Base-by-base conservation (phyloP, 2,329 filamentous ascomycete genomes). In the Colletotrichum sp. region DNA sequence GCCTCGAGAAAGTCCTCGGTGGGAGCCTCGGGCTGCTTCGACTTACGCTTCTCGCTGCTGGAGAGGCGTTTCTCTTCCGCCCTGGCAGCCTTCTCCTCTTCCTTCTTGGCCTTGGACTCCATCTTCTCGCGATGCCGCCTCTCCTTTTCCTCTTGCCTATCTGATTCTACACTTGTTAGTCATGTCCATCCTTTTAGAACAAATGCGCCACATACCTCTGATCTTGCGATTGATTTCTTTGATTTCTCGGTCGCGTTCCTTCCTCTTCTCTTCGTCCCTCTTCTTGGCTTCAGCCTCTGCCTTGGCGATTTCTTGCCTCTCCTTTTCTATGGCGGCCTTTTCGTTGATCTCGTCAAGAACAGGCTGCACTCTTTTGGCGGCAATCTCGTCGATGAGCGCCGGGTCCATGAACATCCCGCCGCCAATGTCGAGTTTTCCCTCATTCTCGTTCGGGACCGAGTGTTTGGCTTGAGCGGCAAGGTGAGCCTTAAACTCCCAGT, bases 271-370 rank as follows among this genome's bases (percentile, higher is more conserved):
- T 63, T 90, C 88, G 64, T 91, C 87, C 67, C 92, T 88, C 79
- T 92, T 89, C 78, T 90, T 89, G 76, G 91, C 87, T 72, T 95
- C 91, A 74, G 91, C 87, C 73, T 95, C 93, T 21, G 91, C 81
- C 55, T 89, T 88, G 13, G 90, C 83, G 76, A 92, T 90, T 61
- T 92, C 87, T 74, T 93, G 89, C 73, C 92, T 89, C 63, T 93
- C 94, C 51, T 90, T 88, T 80, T 95, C 92, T 75, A 88, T 88
- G 79, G 95, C 93, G 0, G 94, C 94, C 80, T 92, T 94, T 66
- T 94, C 92, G 67, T 93, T 92, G 75, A 98, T 97, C 76, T 97
- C 94, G 77, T 98, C 93, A 8, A 98, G 82, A 0, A 97, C 91
- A 6, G 96, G 96, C 81, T 96, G 94, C 18, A 98, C 90, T 77